Conservation (phyloP, 1,139 yeast genomes). For the Zygoascus sp. region DNA sequence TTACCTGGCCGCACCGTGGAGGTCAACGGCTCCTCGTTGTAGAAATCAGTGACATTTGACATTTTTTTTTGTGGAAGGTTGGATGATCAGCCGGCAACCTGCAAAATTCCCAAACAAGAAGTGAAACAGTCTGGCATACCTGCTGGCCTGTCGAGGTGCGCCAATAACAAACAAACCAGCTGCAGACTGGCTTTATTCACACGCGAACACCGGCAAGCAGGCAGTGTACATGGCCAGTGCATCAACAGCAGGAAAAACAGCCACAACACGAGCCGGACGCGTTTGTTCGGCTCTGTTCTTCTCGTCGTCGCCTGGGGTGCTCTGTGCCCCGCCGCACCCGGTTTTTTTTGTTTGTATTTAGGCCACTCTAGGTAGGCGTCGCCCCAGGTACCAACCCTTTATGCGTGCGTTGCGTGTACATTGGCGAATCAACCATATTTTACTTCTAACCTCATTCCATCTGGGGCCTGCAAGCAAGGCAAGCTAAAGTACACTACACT, state of each 20-base stretch:
- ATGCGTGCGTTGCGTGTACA: not conserved
- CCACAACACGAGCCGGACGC: too few relatives aligned
- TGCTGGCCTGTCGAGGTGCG: not conserved
- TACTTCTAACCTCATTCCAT: not conserved
- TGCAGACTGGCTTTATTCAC: not conserved
- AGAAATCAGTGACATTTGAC: constrained; percentile 4
- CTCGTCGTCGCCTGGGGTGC: too few relatives aligned
- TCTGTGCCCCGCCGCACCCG: too few relatives aligned
- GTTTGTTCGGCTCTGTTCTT: too few relatives aligned
- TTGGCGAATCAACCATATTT: not conserved
- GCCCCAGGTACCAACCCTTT: not conserved
- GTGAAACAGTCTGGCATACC: too few relatives aligned
- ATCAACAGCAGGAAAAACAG: too few relatives aligned
- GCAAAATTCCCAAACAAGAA: not conserved
- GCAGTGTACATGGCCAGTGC: too few relatives aligned
- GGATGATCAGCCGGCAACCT: not conserved
- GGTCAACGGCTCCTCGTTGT: constrained; percentile 55
- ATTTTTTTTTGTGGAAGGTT: not conserved
- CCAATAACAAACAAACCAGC: not conserved
- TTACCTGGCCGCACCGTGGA: constrained; percentile 58
- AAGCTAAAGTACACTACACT: too few relatives aligned
- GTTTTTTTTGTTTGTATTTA: too few relatives aligned
- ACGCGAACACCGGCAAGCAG: too few relatives aligned
- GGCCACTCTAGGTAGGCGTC: too few relatives aligned
- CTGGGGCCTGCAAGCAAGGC: too few relatives aligned